A percentile compares a stretch with the other conserved stretches of the same genome.
Evolutionary conservation across 2,329 filamentous ascomycete species (phyloP).

Genomic region (Escovopsis sp.): DNA sequence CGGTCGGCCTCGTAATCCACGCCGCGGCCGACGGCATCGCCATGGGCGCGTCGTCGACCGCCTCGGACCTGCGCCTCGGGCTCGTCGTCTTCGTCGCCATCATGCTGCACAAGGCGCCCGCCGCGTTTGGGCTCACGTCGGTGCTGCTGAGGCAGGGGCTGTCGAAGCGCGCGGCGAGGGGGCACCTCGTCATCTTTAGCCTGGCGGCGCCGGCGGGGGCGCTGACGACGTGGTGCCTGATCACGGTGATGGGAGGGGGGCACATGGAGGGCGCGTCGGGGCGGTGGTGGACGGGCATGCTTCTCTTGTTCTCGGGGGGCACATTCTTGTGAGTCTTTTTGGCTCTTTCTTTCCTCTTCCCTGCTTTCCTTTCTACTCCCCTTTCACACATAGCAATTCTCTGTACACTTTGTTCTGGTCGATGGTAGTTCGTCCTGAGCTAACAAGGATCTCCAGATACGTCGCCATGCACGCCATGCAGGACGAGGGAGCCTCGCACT

Average conservation of each 20-base stretch:
- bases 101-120: slow-evolving; percentile 94
- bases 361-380: not conserved
- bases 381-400: too few relatives aligned
- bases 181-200: slow-evolving; percentile 81
- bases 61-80: slow-evolving; percentile 57
- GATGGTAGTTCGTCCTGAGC: too few relatives aligned
- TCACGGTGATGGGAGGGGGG: slow-evolving; percentile 55
- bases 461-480: slow-evolving; percentile 99
- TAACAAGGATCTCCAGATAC: slow-evolving; percentile 41
- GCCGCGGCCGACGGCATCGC: slow-evolving; percentile 91
- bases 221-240: slow-evolving; percentile 64
- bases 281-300: slow-evolving; percentile 80
- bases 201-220: slow-evolving; percentile 80
- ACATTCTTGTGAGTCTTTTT: slow-evolving; percentile 65
- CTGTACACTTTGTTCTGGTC: not conserved
- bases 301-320: slow-evolving; percentile 86
- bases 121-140: slow-evolving; percentile 86
- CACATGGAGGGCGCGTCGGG: slow-evolving; percentile 43
- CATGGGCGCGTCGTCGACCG: slow-evolving; percentile 75
- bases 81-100: slow-evolving; percentile 92
- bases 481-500: slow-evolving; percentile 42
- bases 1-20: slow-evolving; percentile 88
- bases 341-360: not conserved
- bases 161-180: slow-evolving; percentile 68
- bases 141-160: slow-evolving; percentile 82